Conservation (phyloP, 2,329 filamentous ascomycete genomes). For the Kalaharituber pfeilii region DNA sequence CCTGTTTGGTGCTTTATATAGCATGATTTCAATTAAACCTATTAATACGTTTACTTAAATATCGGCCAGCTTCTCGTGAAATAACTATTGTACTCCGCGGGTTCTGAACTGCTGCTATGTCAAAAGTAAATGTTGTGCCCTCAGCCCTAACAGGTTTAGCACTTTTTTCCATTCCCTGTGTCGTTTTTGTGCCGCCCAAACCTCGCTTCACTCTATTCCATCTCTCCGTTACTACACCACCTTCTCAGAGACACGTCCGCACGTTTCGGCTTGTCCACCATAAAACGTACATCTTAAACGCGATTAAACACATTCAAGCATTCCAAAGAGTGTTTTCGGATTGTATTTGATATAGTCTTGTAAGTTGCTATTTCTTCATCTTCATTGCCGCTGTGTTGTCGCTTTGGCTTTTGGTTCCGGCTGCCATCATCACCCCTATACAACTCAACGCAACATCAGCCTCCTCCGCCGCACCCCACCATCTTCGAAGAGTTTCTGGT, state of each 20-base stretch:
- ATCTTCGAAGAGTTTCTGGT: no score
- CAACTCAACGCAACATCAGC: neutral
- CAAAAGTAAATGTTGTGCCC: conserved; percentile 1
- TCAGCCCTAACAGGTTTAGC: conserved; percentile 1
- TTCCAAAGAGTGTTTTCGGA: neutral
- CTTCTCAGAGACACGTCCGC: conserved; percentile 1
- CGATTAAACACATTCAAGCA: neutral
- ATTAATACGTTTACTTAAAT: neutral
- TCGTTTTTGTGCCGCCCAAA: neutral
- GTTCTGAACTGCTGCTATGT: neutral
- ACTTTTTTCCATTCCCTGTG: conserved; percentile 1
- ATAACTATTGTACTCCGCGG: neutral
- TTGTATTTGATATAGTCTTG: neutral
- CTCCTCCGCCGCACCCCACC: neutral
- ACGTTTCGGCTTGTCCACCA: neutral
- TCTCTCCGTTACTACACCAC: neutral
- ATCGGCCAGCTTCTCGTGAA: neutral
- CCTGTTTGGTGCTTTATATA: neutral
- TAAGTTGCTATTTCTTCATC: neutral
- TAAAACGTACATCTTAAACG: neutral
- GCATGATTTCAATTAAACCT: neutral
- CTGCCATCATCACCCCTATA: conserved; percentile 1
- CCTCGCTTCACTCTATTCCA: neutral
- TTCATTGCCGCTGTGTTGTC: neutral
- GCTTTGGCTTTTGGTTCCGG: neutral